Base-by-base conservation (phyloP, 352 stramenopile genomes). In the Halophytophthora batemanensis region DNA sequence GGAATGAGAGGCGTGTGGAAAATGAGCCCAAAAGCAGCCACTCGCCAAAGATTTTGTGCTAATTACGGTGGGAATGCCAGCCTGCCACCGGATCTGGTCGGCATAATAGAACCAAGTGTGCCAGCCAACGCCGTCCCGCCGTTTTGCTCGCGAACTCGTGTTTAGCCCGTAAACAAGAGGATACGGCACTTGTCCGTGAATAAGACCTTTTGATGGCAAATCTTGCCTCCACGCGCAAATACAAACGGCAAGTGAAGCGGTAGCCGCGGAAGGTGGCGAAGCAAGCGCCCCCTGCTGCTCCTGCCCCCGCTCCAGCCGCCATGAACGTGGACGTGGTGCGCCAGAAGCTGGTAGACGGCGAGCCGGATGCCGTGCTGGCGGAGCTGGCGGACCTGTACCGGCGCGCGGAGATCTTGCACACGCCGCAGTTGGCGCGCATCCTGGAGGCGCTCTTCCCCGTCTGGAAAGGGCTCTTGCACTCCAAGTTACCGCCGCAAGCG, bases 361-460 rank as follows among this genome's bases (percentile, higher is more conserved):
- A 93, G 48, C 48, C 64, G 40, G 78, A 90, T 35, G 64, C 61
- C 46, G 75, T 91, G 59, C 75, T 93, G 8, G 87, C 88, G 66
- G 85, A 95, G 61, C 77, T 95, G 53, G 69, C 84, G 45, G 85
- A 95, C 47, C 65, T 95, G 35, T 90, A 93, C 52, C 84, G 84
- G n/a, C 85, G 82, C 56, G 82, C 80, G 17, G 85, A 95, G 59
- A 82, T 93, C 53, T 72, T 95, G 40, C 82, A 92, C 71, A 97
- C 93, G 31, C 75, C 79, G 41, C 86, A 98, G 74, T 93, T 97
- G 49, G 68, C 77, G 38, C 77, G 82, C 41, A 95, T 98, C 59
- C 74, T 98, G 19, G 90, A 96, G 44, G 72, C 74, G 42, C 80
- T 98, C 38, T 93, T 98, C 40, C 93, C 93, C 1, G 84, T 89